Evolutionary conservation across 768 basidiomycete species (phyloP), one percentile per base, ranked within the genome.

Genomic region (Neoboletus brunneissimus): DNA sequence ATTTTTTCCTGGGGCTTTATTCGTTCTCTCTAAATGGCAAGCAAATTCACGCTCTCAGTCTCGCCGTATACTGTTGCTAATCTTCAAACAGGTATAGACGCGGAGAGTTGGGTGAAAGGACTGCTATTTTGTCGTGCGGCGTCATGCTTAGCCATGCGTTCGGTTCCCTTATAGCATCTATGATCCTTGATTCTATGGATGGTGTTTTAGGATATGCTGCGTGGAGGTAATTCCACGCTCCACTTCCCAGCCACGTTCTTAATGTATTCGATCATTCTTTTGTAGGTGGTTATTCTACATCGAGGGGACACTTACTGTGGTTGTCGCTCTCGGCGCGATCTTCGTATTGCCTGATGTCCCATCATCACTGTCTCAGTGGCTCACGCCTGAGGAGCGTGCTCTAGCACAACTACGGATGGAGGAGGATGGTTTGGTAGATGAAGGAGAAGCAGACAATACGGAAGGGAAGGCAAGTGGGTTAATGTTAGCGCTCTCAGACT

Each of bases 71-170:
- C 83, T 83, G 64, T 71, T 85, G 3, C 72, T 86, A 25, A 64
- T 65, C 85, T 5, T 31, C 43, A 20, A 46, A 54, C 32, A 69
- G 88, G 90, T 91, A 91, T 75, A 88, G 77, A 55, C 80, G 81
- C 43, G 77, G 75, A 32, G 90, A 92, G 65, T 75, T 92, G 40
- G 89, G 87, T 40, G 74, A 84, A 49, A 77, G 88, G 51, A 87
- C 81, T 13, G 86, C 89, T 6, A 66, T 87, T 46, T 76, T 91
- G 31, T 81, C 80, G 40, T 89, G 88, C 57, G 90, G 91, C 20
- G 84, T 79, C 63, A 75, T 92, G 29, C 84, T 91, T 51, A 85
- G 83, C 53, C 94, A 92, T 75, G 91, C 89, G 0, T 91, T 92
- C 66, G 90, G 91, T 4, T 79, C 88, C 2, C 74, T 93, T 13